Conservation (phyloP, 2,329 filamentous ascomycete genomes). For the Zarea fungicola region DNA sequence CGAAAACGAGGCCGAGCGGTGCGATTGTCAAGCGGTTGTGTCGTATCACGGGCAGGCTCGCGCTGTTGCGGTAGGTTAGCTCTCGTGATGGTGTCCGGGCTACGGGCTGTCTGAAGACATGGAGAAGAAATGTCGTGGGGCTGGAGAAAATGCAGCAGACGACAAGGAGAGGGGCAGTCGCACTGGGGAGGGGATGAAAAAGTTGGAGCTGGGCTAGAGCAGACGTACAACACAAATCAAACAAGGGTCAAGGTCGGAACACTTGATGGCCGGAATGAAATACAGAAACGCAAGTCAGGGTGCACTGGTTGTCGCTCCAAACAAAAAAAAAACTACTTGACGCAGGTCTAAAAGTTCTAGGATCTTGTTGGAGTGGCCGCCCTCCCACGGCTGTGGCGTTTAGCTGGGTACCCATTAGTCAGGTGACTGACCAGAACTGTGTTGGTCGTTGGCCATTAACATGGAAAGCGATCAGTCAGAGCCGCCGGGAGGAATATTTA, state of each 20-base stretch:
- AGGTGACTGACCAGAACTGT: slow-evolving; percentile 9
- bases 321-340: slow-evolving; percentile 2
- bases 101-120: not conserved
- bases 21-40: not conserved
- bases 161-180: slow-evolving; percentile 8
- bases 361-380: slow-evolving; percentile 10
- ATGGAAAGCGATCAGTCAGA: not conserved
- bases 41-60: not conserved
- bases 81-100: not conserved
- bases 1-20: not conserved
- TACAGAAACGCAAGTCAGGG: not conserved
- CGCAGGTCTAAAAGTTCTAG: slow-evolving; percentile 9
- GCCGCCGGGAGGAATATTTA: too few relatives aligned
- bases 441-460: not conserved
- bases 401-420: slow-evolving; percentile 13
- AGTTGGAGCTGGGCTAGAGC: not conserved
- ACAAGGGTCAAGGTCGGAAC: not conserved
- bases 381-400: slow-evolving; percentile 14
- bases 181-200: not conserved
- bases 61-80: slow-evolving; percentile 3
- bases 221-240: slow-evolving; percentile 6
- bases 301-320: not conserved
- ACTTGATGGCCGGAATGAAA: not conserved
- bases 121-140: slow-evolving; percentile 12
- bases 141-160: slow-evolving; percentile 10